Evolutionary conservation across 2,329 filamentous ascomycete species (phyloP).

Genomic region (Ceratocystis smalleyi): DNA sequence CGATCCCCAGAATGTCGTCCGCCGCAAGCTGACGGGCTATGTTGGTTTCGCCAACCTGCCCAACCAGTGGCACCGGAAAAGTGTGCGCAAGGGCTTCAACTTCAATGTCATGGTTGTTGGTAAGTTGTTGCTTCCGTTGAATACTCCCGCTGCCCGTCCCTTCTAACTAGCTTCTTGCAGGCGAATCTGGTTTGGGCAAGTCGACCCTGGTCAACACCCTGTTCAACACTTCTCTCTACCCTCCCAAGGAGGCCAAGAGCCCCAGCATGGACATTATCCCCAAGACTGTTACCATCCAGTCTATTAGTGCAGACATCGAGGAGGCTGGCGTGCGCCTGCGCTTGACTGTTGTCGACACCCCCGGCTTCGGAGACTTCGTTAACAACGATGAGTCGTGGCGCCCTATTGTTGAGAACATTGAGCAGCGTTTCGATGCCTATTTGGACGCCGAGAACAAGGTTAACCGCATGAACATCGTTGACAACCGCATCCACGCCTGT

Average conservation of each 20-base stretch:
- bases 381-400: constrained; percentile 99
- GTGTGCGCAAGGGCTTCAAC: constrained; percentile 99
- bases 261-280: constrained; percentile 95
- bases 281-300: constrained; percentile 92
- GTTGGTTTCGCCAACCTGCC: constrained; percentile 97
- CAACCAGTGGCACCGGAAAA: constrained; percentile 99
- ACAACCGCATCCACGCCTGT: constrained; percentile 97
- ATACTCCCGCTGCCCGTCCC: background rate
- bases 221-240: constrained; percentile 98
- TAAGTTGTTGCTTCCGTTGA: constrained; percentile 35
- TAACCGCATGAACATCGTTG: constrained; percentile 99
- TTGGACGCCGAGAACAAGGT: constrained; percentile 99
- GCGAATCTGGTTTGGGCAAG: constrained; percentile 98
- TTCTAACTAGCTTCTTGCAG: constrained; percentile 31
- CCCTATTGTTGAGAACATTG: constrained; percentile 98
- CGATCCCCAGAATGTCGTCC: constrained; percentile 87
- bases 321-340: constrained; percentile 95
- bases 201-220: constrained; percentile 97
- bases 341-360: constrained; percentile 92
- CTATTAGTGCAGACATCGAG: constrained; percentile 91
- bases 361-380: constrained; percentile 96
- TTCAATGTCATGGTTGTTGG: constrained; percentile 99
- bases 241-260: constrained; percentile 94
- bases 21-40: constrained; percentile 94
- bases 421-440: constrained; percentile 96